Base-by-base conservation (phyloP, 352 stramenopile genomes). In the Globisporangium solare region DNA sequence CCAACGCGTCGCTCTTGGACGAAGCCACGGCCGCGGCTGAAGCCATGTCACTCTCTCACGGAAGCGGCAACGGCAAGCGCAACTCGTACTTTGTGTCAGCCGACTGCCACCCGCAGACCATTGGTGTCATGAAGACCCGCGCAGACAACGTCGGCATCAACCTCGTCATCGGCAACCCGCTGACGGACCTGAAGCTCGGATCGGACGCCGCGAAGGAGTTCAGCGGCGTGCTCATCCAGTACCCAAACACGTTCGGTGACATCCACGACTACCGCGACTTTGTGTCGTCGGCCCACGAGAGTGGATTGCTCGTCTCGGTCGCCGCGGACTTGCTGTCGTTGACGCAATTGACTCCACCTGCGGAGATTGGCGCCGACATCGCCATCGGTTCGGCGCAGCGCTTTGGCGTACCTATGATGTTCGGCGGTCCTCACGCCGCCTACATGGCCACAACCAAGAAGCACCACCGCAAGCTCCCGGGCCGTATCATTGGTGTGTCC, bases 321-420 rank as follows among this genome's bases (percentile, higher is more conserved):
- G 95, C 95, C 4, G 97, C 96, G 3, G 97, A 99, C 72, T 81
- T 99, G 17, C 79, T 99, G 54, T 94, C 96, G 56, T 73, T 99
- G 8, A 97, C 94, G 17, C 88, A 98, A 63, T 71, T 99, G 32
- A 94, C 91, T 55, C 77, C 96, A 6, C 97, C 97, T 20, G 92
- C 84, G 6, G 94, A 98, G 41, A 96, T 97, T 70, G 96, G 96
- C 56, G 96, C 96, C 5, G 97, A 99, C 70, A 98, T 99, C 76
- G 95, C 94, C 17, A 88, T 99, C 37, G 97, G 97, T 41, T 98
- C 92, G n/a, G 88, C 95, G 5, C 97, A 99, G 81, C 90, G 97
- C 58, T 99, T 99, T 67, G 97, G 97, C 56, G 96, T 99, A 21
- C 97, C 97, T 13, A 98, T 99, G 94, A 98, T 98, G 66, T 99